These are phyloP conservation scores for Penicillium silybi DNA, from an alignment of 495 filamentous ascomycete genomes.

Conservation along the genomic window DNA sequence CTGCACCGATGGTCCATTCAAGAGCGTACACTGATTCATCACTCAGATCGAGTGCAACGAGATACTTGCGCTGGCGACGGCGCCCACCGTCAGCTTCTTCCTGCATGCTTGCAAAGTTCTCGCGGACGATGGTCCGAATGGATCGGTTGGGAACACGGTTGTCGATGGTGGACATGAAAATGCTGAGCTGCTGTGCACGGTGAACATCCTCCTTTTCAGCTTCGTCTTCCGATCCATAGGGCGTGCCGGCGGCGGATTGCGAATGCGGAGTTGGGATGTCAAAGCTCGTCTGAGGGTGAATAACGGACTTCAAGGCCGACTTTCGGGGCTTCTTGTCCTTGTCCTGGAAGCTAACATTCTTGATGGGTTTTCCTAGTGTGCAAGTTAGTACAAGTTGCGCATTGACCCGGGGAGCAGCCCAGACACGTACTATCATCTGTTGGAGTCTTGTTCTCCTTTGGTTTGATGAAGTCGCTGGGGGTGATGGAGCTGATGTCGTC, in stretches of 20 bases:
- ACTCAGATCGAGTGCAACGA: constrained; percentile 89
- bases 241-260: constrained; percentile 66
- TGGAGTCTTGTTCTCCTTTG: constrained; percentile 9
- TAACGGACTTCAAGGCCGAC: constrained; percentile 49
- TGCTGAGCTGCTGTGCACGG: constrained; percentile 76
- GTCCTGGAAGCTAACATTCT: not conserved
- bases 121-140: constrained; percentile 83
- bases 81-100: constrained; percentile 70
- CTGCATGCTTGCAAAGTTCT: constrained; percentile 70
- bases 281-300: constrained; percentile 80
- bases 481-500: constrained; percentile 20
- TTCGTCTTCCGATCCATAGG: constrained; percentile 82
- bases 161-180: constrained; percentile 71
- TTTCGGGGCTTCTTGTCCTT: constrained; percentile 32
- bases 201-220: constrained; percentile 78
- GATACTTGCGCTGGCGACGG: constrained; percentile 75
- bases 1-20: constrained; percentile 95
- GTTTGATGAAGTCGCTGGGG: constrained; percentile 17
- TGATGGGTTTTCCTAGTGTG: constrained; percentile 4
- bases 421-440: constrained; percentile 64
- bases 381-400: not conserved
- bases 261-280: constrained; percentile 48
- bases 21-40: constrained; percentile 91
- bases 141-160: constrained; percentile 74
- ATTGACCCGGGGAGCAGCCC: not conserved